Conservation (phyloP, 179 eudicot species). For the Silene noctiflora region DNA sequence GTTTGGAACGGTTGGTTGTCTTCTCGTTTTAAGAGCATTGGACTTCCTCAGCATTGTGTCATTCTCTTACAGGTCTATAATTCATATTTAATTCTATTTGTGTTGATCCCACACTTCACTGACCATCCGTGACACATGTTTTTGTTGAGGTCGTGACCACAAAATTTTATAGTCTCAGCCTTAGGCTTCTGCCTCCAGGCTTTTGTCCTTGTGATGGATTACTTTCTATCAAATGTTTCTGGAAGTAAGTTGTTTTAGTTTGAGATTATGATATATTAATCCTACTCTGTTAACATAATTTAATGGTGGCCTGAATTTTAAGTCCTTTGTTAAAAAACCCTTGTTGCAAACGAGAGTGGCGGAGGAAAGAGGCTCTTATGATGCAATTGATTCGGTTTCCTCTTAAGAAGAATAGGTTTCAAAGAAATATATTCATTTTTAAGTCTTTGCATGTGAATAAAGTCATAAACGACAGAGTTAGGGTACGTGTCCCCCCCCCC, state of each 20-base stretch:
- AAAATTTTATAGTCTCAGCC: not conserved
- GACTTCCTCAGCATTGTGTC: constrained; percentile 86
- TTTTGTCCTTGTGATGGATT: not conserved
- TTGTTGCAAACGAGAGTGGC: not conserved
- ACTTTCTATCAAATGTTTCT: too few relatives aligned
- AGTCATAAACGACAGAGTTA: too few relatives aligned
- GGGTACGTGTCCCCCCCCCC: too few relatives aligned
- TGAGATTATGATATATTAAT: not conserved
- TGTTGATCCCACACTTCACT: not conserved
- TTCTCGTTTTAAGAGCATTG: constrained; percentile 68
- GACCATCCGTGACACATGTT: not conserved
- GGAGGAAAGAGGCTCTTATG: too few relatives aligned
- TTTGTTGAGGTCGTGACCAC: too few relatives aligned
- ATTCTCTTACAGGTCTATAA: constrained; percentile 75
- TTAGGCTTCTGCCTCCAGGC: not conserved
- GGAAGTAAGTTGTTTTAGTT: not conserved
- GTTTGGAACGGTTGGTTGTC: constrained; percentile 96
- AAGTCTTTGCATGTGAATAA: too few relatives aligned
- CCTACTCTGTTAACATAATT: not conserved
- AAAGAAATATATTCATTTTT: constrained; percentile 6
- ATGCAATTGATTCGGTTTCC: too few relatives aligned
- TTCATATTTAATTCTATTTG: not conserved
- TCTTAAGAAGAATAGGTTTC: constrained; percentile 2
- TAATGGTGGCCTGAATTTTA: not conserved
- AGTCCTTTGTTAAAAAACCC: not conserved